Percentiles rank a stretch among this genome's conserved stretches.
Conservation (phyloP, 306 rosid species). For the Styphnolobium japonicum region DNA sequence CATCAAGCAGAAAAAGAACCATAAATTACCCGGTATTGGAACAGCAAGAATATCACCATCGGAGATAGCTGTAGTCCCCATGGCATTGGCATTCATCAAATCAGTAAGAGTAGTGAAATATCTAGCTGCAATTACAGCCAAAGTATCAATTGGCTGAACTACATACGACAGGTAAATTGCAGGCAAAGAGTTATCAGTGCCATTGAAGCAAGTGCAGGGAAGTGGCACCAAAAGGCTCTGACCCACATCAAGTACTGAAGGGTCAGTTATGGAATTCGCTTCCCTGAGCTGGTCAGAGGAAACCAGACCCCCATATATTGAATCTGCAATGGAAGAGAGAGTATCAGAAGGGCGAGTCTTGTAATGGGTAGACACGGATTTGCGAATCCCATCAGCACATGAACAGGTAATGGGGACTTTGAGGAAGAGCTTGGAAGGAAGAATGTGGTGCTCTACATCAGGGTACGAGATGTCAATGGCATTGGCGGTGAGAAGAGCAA, state of each 20-base stretch:
- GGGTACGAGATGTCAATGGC: conserved; percentile 77
- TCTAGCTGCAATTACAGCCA: conserved; percentile 53
- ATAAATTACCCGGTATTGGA: conserved; percentile 57
- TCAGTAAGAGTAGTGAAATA: conserved; percentile 72
- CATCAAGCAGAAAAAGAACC: not conserved
- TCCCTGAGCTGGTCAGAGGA: conserved; percentile 76
- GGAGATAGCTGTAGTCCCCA: conserved; percentile 60
- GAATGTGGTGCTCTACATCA: conserved; percentile 73
- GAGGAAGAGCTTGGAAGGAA: conserved; percentile 69
- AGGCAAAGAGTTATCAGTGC: conserved; percentile 66
- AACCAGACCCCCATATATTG: conserved; percentile 61
- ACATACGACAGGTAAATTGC: conserved; percentile 77
- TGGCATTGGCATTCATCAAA: conserved; percentile 81
- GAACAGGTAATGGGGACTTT: conserved; percentile 66
- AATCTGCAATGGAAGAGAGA: conserved; percentile 59
- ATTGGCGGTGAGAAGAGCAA: conserved; percentile 67
- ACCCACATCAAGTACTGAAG: conserved; percentile 65
- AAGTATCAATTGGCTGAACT: conserved; percentile 54
- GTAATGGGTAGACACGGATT: conserved; percentile 67
- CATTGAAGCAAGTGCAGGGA: conserved; percentile 81
- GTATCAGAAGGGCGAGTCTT: conserved; percentile 68
- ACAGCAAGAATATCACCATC: conserved; percentile 66
- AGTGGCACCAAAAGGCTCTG: conserved; percentile 69
- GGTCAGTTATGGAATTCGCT: conserved; percentile 70
- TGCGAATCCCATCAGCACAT: conserved; percentile 81